These are phyloP conservation scores for Penicillium verhagenii DNA, from an alignment of 495 filamentous ascomycete species.

Conservation along the genomic window DNA sequence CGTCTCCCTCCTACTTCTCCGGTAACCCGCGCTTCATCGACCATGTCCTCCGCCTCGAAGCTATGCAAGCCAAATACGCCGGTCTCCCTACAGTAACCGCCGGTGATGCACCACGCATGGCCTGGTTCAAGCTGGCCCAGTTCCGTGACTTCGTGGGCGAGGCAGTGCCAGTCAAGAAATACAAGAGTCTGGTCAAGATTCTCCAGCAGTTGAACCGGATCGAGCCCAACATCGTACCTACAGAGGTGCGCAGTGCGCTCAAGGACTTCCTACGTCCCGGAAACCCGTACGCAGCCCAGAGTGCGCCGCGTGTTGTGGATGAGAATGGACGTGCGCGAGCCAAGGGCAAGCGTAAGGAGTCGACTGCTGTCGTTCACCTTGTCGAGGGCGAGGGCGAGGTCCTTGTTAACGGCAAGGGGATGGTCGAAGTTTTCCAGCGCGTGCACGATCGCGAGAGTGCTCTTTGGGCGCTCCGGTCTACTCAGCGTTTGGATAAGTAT, in stretches of 20 bases:
- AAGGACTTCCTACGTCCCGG: slow-evolving; percentile 69
- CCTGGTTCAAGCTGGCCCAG: slow-evolving; percentile 79
- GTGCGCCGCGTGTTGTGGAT: slow-evolving; percentile 61
- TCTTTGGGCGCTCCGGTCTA: slow-evolving; percentile 82
- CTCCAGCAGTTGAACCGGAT: slow-evolving; percentile 83
- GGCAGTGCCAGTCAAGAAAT: slow-evolving; percentile 73
- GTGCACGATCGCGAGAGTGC: slow-evolving; percentile 95
- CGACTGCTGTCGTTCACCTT: slow-evolving; percentile 76
- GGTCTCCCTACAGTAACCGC: slow-evolving; percentile 65
- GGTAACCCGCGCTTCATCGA: slow-evolving; percentile 83
- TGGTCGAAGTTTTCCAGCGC: slow-evolving; percentile 76
- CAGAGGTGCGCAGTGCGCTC: slow-evolving; percentile 62
- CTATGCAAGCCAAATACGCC: slow-evolving; percentile 66
- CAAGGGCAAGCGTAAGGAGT: slow-evolving; percentile 80
- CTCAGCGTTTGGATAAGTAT: slow-evolving; percentile 88
- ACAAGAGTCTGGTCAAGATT: slow-evolving; percentile 68
- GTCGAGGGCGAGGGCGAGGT: slow-evolving; percentile 92
- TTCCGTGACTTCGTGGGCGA: slow-evolving; percentile 76
- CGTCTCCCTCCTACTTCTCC: slow-evolving; percentile 92
- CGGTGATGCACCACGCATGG: slow-evolving; percentile 67
- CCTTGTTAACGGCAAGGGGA: slow-evolving; percentile 79
- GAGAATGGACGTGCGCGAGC: slow-evolving; percentile 71
- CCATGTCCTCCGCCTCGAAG: slow-evolving; percentile 68
- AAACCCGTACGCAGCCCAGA: slow-evolving; percentile 62
- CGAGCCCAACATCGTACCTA: slow-evolving; percentile 72